Base-by-base conservation (phyloP, 2,329 filamentous ascomycete genomes). In the Thelonectria rubi region DNA sequence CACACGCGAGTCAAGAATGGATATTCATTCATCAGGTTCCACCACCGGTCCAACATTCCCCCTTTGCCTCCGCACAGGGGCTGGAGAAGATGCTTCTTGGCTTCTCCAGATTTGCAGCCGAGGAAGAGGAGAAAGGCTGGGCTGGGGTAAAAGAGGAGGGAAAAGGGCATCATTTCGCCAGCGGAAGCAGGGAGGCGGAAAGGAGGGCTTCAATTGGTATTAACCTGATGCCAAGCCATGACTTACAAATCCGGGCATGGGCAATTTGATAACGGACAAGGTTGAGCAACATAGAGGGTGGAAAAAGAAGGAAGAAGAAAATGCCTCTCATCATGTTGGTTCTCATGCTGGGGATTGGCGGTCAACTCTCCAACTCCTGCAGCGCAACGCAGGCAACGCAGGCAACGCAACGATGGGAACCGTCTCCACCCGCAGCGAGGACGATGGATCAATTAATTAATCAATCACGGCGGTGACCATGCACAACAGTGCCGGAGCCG, bases 321-420 rank as follows among this genome's bases (percentile, higher is more conserved):
- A 46, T 46, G 18, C 43, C 43, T 46, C 43, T 46, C 43, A 42
- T 48, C 30, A 55, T 45, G 43, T 37, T 45, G 42, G 24, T 46
- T n/a, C 42, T 42, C 18, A 34, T 26, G 21, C 26, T 17, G n/a
- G 11, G 42, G 42, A 24, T 21, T n/a, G 40, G 21, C 20, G 43
- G 43, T 46, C 21, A 46, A 46, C 4, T 12, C 10, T 5, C 43
- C 11, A 24, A 10, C 43, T 48, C 46, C 11, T 15, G 46, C 46
- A 48, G 15, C 42, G 18, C 43, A 46, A 14, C 20, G 20, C 11
- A 24, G 9, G 18, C 39, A 42, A 45, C 32, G 42, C 42, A 20
- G 21, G 32, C 52, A 26, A 30, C 34, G 34, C 42, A 40, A 26
- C 34, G 10, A 10, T 26, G 34, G n/a, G 26, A 30, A 37, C 43